A percentile compares a stretch with the other conserved stretches of the same genome.
These are phyloP conservation scores for Aspergillus udagawae DNA, from an alignment of 2,329 filamentous ascomycete species.

Conservation along the genomic window DNA sequence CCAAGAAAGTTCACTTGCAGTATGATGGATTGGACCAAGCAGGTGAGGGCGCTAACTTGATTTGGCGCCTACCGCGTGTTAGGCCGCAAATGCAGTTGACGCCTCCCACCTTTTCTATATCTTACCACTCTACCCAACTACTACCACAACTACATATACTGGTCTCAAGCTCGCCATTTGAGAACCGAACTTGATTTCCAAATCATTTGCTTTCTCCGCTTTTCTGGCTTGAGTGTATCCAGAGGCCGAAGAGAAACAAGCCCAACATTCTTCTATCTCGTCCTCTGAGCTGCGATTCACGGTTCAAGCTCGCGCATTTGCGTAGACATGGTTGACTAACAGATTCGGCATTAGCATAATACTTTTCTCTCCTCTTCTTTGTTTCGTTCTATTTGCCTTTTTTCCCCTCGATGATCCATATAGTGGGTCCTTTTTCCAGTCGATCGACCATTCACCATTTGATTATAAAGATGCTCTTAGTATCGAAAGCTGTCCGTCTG, in stretches of 20 bases:
- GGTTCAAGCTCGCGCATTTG: slow-evolving; percentile 6
- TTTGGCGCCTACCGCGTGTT: slow-evolving; percentile 12
- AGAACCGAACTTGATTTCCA: not conserved
- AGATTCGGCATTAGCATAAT: slow-evolving; percentile 1
- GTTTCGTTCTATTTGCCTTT: not conserved
- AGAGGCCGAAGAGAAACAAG: not conserved
- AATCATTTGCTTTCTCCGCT: not conserved
- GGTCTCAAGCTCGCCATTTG: not conserved
- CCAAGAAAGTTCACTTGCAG: not conserved
- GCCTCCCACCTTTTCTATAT: slow-evolving; percentile 9
- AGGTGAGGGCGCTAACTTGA: not conserved
- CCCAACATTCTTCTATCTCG: not conserved
- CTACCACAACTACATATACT: not conserved
- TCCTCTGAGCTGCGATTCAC: not conserved
- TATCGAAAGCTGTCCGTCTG: slow-evolving; percentile 12
- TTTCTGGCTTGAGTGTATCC: not conserved
- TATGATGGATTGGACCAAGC: slow-evolving; percentile 1
- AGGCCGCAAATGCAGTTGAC: slow-evolving; percentile 19
- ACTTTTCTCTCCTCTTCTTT: slow-evolving; percentile 1
- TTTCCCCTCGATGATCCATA: not conserved
- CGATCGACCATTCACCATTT: slow-evolving; percentile 3
- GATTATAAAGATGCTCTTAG: slow-evolving; percentile 16
- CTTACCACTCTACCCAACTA: slow-evolving; percentile 1
- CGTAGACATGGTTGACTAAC: slow-evolving; percentile 19
- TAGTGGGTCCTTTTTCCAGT: not conserved